Evolutionary conservation across 139 green algal species (phyloP).

Genomic region (Pseudopediastrum boryanum): DNA sequence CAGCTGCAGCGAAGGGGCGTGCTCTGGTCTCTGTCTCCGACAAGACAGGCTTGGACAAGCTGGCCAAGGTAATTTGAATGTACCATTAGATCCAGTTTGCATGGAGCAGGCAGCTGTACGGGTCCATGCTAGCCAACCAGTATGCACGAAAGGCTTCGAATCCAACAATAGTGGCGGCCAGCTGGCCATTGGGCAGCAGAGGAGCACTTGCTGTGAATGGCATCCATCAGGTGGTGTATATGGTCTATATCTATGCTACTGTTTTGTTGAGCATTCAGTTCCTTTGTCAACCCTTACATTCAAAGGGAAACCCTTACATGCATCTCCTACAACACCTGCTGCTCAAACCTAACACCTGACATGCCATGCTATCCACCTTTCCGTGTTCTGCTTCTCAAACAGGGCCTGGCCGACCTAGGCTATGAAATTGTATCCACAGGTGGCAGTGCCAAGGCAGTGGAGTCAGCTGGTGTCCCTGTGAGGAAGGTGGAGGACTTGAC

Average conservation of each 20-base stretch:
- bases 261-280: not conserved
- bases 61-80: slow-evolving; percentile 91
- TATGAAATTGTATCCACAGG: slow-evolving; percentile 96
- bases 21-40: slow-evolving; percentile 94
- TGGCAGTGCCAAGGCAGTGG: slow-evolving; percentile 87
- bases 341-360: not conserved
- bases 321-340: not conserved
- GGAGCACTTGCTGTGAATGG: too few species aligned
- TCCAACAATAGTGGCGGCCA: too few species aligned
- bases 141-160: too few species aligned
- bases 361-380: not conserved
- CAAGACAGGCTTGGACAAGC: slow-evolving; percentile 81
- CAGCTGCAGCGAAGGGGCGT: slow-evolving; percentile 39
- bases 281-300: not conserved
- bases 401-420: slow-evolving; percentile 82
- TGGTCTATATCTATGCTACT: too few species aligned
- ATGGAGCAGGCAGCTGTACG: too few species aligned
- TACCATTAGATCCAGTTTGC: too few species aligned
- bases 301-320: not conserved
- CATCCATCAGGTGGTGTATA: too few species aligned
- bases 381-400: not conserved
- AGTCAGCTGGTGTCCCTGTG: slow-evolving; percentile 80
- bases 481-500: slow-evolving; percentile 92
- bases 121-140: too few species aligned
- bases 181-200: too few species aligned